phyloP scores from a whole-genome alignment of 1,284 basidiomycete genomes.

The Cystobasidiaceae sp. region DNA sequence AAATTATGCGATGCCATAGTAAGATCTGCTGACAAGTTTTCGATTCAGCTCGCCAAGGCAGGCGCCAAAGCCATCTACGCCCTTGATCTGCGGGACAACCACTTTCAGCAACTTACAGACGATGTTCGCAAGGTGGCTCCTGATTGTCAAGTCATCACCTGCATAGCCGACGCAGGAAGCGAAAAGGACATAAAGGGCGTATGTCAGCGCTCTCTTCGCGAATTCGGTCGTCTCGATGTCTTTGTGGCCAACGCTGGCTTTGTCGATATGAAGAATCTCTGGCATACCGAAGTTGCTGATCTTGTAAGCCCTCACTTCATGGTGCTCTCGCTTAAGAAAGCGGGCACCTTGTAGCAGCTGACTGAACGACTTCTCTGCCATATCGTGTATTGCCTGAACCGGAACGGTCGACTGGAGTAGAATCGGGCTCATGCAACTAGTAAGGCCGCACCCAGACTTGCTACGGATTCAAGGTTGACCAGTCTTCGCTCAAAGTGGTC shows the following conservation, averaged over 20 bases:
- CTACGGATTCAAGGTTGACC: too few species aligned
- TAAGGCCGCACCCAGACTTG: too few species aligned
- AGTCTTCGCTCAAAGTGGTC: too few species aligned
- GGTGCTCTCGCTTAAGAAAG: neutral
- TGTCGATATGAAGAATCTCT: slow-evolving; percentile 26
- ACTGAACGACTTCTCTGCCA: slow-evolving; percentile 7
- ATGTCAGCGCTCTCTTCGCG: neutral
- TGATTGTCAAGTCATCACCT: neutral
- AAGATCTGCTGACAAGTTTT: neutral
- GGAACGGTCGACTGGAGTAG: too few species aligned
- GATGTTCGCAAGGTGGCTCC: neutral
- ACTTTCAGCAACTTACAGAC: neutral
- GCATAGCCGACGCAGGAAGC: neutral
- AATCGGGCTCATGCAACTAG: too few species aligned
- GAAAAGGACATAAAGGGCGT: neutral
- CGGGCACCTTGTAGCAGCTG: neutral
- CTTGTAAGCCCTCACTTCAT: neutral
- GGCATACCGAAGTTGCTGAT: slow-evolving; percentile 12
- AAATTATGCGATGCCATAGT: neutral
- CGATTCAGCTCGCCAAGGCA: neutral
- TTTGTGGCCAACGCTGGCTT: neutral
- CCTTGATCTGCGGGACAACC: neutral
- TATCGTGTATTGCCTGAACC: too few species aligned
- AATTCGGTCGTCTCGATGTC: neutral
- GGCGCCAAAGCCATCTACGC: neutral